These are phyloP conservation scores for Plantago rigida DNA, from an alignment of 305 asterid species.

Conservation along the genomic window DNA sequence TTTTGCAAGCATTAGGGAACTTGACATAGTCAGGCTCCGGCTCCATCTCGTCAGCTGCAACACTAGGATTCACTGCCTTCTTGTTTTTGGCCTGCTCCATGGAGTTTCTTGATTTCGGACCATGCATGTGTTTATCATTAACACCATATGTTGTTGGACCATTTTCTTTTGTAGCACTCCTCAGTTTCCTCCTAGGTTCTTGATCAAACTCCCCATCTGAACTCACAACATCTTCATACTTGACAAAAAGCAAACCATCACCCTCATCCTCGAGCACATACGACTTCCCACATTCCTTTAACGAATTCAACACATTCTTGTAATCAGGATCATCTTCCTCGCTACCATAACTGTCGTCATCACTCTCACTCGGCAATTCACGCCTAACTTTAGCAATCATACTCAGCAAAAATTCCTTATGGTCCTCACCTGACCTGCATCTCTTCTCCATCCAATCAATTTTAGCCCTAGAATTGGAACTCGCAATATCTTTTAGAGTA, in stretches of 20 bases:
- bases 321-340: conserved; percentile 27
- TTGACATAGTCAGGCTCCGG: conserved; percentile 15
- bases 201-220: conserved; percentile 17
- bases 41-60: neutral
- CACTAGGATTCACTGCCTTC: conserved; percentile 9
- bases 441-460: neutral
- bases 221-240: conserved; percentile 21
- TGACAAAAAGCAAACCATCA: conserved; percentile 11
- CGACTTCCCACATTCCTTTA: conserved; percentile 24
- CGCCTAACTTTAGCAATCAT: no score
- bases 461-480: neutral
- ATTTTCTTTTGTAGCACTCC: conserved; percentile 16
- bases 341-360: neutral
- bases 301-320: conserved; percentile 14
- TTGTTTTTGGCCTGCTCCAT: conserved; percentile 15
- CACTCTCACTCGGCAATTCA: neutral
- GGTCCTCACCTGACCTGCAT: neutral
- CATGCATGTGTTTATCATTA: no score
- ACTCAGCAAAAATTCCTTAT: neutral
- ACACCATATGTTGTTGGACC: neutral
- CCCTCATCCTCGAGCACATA: conserved; percentile 18
- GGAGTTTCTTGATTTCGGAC: neutral
- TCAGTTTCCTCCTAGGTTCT: conserved; percentile 25
- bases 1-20: neutral
- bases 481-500: neutral